These are phyloP conservation scores for Vanrija sp. DNA, from an alignment of 1,284 basidiomycete species.

Conservation along the genomic window DNA sequence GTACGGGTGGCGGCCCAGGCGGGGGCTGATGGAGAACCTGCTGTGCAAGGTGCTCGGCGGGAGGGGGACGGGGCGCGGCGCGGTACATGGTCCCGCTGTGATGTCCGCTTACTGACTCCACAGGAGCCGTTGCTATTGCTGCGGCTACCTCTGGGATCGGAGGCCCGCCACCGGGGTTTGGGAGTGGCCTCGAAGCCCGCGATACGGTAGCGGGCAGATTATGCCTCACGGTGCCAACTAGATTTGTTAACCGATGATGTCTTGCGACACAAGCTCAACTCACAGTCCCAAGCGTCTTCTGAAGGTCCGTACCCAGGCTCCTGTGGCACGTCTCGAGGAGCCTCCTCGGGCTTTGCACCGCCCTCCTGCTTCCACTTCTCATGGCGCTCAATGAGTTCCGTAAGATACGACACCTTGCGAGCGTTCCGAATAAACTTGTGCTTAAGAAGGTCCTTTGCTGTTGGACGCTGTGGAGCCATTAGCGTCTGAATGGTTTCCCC, in stretches of 20 bases:
- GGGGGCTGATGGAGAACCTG: background rate
- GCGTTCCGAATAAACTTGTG: slow-evolving; percentile 94
- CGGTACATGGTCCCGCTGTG: background rate
- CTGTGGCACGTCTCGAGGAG: slow-evolving; percentile 17
- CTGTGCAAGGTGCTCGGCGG: slow-evolving; percentile 1
- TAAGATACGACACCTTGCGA: slow-evolving; percentile 88
- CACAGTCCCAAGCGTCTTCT: slow-evolving; percentile 92
- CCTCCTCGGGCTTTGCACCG: slow-evolving; percentile 67
- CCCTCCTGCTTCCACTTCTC: slow-evolving; percentile 88
- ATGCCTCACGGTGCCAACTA: slow-evolving; percentile 47
- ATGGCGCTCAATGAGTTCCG: slow-evolving; percentile 90
- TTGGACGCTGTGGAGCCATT: slow-evolving; percentile 63
- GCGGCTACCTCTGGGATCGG: slow-evolving; percentile 5
- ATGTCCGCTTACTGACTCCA: background rate
- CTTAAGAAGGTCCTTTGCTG: slow-evolving; percentile 89
- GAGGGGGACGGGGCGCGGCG: slow-evolving; percentile 1
- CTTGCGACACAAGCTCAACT: slow-evolving; percentile 12
- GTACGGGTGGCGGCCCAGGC: slow-evolving; percentile 15
- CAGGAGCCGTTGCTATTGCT: background rate
- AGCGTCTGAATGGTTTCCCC: slow-evolving; percentile 1
- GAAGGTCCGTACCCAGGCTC: slow-evolving; percentile 54
- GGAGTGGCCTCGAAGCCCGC: slow-evolving; percentile 15
- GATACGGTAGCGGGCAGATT: slow-evolving; percentile 35
- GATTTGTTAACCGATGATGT: background rate
- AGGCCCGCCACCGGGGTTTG: slow-evolving; percentile 1